Evolutionary conservation across 2,329 filamentous ascomycete genomes (phyloP).

Genomic region (Cordyceps fumosorosea): DNA sequence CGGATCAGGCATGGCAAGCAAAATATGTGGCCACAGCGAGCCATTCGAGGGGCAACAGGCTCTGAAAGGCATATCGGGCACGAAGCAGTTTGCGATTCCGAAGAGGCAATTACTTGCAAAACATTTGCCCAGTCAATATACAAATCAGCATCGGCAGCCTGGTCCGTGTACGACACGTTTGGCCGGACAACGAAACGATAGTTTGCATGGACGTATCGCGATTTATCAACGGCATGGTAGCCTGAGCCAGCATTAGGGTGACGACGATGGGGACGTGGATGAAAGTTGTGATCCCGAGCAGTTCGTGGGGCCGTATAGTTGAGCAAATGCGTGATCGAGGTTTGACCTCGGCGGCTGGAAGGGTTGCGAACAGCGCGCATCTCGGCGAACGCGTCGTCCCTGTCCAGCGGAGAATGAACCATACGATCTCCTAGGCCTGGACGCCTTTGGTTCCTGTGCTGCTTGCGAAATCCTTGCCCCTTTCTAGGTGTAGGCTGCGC

Average conservation of each 20-base stretch:
- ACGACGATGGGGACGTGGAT: slow-evolving; percentile 54
- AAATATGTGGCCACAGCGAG: slow-evolving; percentile 94
- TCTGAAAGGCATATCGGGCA: slow-evolving; percentile 94
- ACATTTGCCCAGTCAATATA: slow-evolving; percentile 88
- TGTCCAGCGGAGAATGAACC: slow-evolving; percentile 40
- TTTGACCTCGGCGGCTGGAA: slow-evolving; percentile 78
- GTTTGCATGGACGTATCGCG: slow-evolving; percentile 86
- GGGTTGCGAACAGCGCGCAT: slow-evolving; percentile 53
- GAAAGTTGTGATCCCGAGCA: slow-evolving; percentile 49
- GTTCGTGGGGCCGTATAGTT: slow-evolving; percentile 79
- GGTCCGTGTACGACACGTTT: slow-evolving; percentile 67
- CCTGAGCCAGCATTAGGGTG: slow-evolving; percentile 84
- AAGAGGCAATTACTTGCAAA: slow-evolving; percentile 83
- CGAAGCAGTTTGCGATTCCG: slow-evolving; percentile 78
- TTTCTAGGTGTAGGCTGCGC: slow-evolving; percentile 55
- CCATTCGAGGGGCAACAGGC: slow-evolving; percentile 92
- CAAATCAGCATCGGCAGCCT: slow-evolving; percentile 80
- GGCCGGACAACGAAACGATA: slow-evolving; percentile 95
- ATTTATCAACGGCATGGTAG: slow-evolving; percentile 86
- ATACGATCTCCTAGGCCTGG: slow-evolving; percentile 43
- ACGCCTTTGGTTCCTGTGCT: slow-evolving; percentile 76
- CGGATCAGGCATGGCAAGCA: slow-evolving; percentile 88
- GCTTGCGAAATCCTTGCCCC: slow-evolving; percentile 68
- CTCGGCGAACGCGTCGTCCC: slow-evolving; percentile 86
- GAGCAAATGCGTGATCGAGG: slow-evolving; percentile 93